phyloP scores from a whole-genome alignment of 345 rosid species.

The Sonneratia caseolaris region DNA sequence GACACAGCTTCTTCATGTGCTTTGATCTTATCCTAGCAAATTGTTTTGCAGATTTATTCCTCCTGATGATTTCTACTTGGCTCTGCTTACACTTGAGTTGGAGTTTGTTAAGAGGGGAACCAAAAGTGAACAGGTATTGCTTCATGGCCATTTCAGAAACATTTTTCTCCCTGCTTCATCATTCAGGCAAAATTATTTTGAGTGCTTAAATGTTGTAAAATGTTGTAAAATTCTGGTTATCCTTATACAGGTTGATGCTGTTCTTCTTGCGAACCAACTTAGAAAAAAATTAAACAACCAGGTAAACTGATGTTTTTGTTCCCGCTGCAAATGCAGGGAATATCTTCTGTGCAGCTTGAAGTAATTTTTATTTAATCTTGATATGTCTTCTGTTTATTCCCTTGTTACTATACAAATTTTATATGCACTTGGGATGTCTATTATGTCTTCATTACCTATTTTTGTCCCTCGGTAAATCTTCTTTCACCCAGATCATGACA shows the following conservation, averaged over 20 bases:
- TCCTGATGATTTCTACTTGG: conserved; percentile 67
- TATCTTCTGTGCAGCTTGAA: background rate
- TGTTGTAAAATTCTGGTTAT: background rate
- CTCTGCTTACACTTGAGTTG: conserved; percentile 67
- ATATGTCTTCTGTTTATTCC: background rate
- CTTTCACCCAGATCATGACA: conserved; percentile 65
- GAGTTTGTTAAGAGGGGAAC: conserved; percentile 92
- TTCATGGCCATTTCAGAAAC: background rate
- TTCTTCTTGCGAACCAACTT: conserved; percentile 66
- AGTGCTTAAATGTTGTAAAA: conserved; percentile 6
- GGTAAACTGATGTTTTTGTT: conserved; percentile 22
- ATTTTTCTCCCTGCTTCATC: conserved; percentile 1
- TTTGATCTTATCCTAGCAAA: background rate
- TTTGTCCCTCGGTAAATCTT: background rate
- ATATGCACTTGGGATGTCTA: background rate
- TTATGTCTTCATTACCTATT: background rate
- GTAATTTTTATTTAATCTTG: background rate
- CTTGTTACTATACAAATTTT: background rate
- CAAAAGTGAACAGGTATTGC: conserved; percentile 68
- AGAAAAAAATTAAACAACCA: conserved; percentile 70
- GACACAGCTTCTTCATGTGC: background rate
- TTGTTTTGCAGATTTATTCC: conserved; percentile 52
- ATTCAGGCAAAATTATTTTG: background rate
- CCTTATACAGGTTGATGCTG: conserved; percentile 74
- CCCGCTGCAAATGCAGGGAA: background rate